These are phyloP conservation scores for Thalassiosira sp. DNA, from an alignment of 352 stramenopile species.

Conservation along the genomic window DNA sequence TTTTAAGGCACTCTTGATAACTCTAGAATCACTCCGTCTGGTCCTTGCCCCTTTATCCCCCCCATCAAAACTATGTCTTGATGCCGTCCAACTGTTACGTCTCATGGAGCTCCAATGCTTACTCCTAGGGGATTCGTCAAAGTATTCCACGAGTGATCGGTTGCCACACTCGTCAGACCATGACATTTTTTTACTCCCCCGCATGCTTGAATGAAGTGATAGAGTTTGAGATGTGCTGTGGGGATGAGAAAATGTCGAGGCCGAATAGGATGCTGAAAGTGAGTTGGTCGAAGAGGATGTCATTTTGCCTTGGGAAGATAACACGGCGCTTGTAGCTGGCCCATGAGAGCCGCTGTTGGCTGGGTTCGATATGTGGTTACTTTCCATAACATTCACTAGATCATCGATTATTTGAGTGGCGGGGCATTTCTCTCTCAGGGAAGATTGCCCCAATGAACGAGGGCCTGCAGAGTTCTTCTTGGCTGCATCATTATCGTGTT, in stretches of 20 bases:
- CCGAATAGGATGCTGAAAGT: constrained; percentile 29
- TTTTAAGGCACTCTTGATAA: constrained; percentile 49
- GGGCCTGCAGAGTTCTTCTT: background rate
- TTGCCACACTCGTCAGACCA: constrained; percentile 74
- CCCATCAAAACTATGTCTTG: constrained; percentile 35
- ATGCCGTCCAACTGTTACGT: constrained; percentile 26
- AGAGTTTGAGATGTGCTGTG: constrained; percentile 1
- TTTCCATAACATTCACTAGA: constrained; percentile 42
- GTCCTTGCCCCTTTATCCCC: constrained; percentile 9
- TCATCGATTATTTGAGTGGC: constrained; percentile 40
- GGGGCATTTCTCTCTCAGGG: constrained; percentile 7
- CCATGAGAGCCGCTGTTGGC: constrained; percentile 5
- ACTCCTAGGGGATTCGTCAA: constrained; percentile 29
- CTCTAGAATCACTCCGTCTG: constrained; percentile 28
- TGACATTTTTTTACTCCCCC: constrained; percentile 56
- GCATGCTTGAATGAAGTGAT: constrained; percentile 13
- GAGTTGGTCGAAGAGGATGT: constrained; percentile 18
- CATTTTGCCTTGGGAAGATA: constrained; percentile 1
- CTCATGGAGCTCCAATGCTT: constrained; percentile 32
- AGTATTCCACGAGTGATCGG: constrained; percentile 64
- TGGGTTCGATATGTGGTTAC: background rate
- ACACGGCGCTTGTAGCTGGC: constrained; percentile 24
- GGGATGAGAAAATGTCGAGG: constrained; percentile 21
- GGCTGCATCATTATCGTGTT: background rate
- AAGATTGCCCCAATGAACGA: constrained; percentile 8